Percentiles rank a stretch among this genome's conserved stretches.
These are phyloP conservation scores for Aspergillus melleus DNA, from an alignment of 2,329 filamentous ascomycete species.

Conservation along the genomic window DNA sequence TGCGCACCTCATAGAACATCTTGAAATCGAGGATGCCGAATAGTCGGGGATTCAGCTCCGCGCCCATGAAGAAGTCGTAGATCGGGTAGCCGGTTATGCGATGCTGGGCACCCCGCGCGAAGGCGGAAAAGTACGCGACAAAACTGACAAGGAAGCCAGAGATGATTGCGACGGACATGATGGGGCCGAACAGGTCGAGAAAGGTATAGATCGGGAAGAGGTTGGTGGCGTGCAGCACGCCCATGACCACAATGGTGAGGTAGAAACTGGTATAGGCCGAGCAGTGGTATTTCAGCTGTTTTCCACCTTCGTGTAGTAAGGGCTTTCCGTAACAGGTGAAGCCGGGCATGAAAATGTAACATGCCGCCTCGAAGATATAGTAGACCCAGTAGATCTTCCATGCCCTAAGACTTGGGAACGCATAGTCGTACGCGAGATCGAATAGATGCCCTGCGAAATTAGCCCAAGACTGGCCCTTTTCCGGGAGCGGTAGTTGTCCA, in stretches of 20 bases:
- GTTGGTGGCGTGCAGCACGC: slow-evolving; percentile 74
- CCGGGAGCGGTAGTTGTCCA: slow-evolving; percentile 72
- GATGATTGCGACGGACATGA: slow-evolving; percentile 89
- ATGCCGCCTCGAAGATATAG: slow-evolving; percentile 77
- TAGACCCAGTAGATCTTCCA: slow-evolving; percentile 97
- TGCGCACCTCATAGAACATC: slow-evolving; percentile 92
- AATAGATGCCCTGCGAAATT: slow-evolving; percentile 73
- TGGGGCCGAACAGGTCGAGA: slow-evolving; percentile 90
- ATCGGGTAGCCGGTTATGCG: slow-evolving; percentile 83
- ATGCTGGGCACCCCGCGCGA: slow-evolving; percentile 77
- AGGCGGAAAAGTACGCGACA: slow-evolving; percentile 81
- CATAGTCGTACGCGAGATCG: slow-evolving; percentile 74
- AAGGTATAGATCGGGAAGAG: slow-evolving; percentile 87
- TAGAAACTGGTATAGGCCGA: slow-evolving; percentile 85
- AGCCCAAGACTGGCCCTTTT: slow-evolving; percentile 60
- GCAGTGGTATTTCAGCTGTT: slow-evolving; percentile 92
- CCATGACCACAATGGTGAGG: slow-evolving; percentile 71
- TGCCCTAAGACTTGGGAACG: slow-evolving; percentile 77
- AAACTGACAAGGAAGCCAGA: slow-evolving; percentile 83
- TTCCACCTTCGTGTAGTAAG: slow-evolving; percentile 75
- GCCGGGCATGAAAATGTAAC: slow-evolving; percentile 84
- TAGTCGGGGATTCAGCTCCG: slow-evolving; percentile 83
- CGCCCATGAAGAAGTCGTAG: slow-evolving; percentile 91
- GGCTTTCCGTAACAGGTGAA: slow-evolving; percentile 87
- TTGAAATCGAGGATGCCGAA: slow-evolving; percentile 85